A percentile compares a stretch with the other conserved stretches of the same genome.
These are phyloP conservation scores for Yamadazyma membranifaciens DNA, from an alignment of 1,139 yeast species.

Conservation along the genomic window DNA sequence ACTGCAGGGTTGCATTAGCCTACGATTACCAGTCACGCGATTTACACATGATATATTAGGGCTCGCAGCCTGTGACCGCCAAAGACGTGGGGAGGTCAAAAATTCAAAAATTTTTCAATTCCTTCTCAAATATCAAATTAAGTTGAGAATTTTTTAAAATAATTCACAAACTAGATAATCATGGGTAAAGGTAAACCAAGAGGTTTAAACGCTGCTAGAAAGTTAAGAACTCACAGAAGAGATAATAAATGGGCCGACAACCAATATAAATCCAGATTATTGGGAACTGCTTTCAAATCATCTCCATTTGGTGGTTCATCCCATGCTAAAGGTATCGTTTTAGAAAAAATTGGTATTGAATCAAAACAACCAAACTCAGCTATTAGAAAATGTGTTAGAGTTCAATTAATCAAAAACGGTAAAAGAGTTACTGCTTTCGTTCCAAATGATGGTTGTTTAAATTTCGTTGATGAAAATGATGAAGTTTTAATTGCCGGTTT, in stretches of 20 bases:
- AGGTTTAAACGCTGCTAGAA: conserved; percentile 99
- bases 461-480: conserved; percentile 99
- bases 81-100: too few species aligned
- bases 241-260: conserved; percentile 99
- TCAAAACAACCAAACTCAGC: conserved; percentile 99
- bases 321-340: conserved; percentile 99
- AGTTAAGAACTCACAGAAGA: conserved; percentile 99
- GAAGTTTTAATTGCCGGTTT: conserved; percentile 99
- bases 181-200: conserved; percentile 96
- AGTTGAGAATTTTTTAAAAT: too few species aligned
- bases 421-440: conserved; percentile 99
- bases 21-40: too few species aligned
- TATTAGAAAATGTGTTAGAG: conserved; percentile 99
- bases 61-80: background rate
- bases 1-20: too few species aligned
- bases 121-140: too few species aligned
- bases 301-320: conserved; percentile 99
- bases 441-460: conserved; percentile 99
- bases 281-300: conserved; percentile 99
- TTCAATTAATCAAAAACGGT: conserved; percentile 99
- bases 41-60: background rate
- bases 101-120: too few species aligned
- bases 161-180: conserved; percentile 8
- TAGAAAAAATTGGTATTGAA: conserved; percentile 99
- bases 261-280: conserved; percentile 96